Evolutionary conservation across 768 basidiomycete genomes (phyloP).

Genomic region (Hemileccinum rubropunctum): DNA sequence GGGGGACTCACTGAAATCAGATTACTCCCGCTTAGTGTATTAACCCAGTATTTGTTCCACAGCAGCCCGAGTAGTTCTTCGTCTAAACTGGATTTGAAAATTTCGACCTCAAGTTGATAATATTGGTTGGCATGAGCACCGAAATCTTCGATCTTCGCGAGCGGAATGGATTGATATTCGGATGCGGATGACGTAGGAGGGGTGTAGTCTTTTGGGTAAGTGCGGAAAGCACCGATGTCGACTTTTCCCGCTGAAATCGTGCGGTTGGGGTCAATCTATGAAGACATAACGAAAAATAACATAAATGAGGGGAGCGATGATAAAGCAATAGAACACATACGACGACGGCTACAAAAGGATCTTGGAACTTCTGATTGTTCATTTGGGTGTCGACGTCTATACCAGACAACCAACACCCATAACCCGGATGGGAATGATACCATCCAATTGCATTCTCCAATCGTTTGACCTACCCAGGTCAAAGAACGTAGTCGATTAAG

Average conservation of each 20-base stretch:
- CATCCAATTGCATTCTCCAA: conserved; percentile 91
- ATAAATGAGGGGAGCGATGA: not conserved
- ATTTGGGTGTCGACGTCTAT: conserved; percentile 98
- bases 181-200: conserved; percentile 68
- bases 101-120: conserved; percentile 90
- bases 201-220: conserved; percentile 93
- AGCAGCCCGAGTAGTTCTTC: conserved; percentile 82
- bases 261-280: conserved; percentile 93
- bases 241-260: conserved; percentile 98
- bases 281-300: not conserved
- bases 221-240: conserved; percentile 98
- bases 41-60: conserved; percentile 99
- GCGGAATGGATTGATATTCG: conserved; percentile 94
- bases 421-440: conserved; percentile 99
- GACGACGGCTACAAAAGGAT: conserved; percentile 97
- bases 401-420: conserved; percentile 98
- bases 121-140: conserved; percentile 98
- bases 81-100: conserved; percentile 92
- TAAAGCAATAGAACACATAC: conserved; percentile 42
- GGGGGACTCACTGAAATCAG: conserved; percentile 71
- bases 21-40: conserved; percentile 91
- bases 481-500: not conserved
- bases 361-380: conserved; percentile 92
- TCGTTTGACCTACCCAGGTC: conserved; percentile 62
- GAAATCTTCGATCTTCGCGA: conserved; percentile 98